A percentile compares a stretch with the other conserved stretches of the same genome.
These are phyloP conservation scores for Daldinia eschscholtzii DNA, from an alignment of 2,329 filamentous ascomycete genomes.

Conservation along the genomic window DNA sequence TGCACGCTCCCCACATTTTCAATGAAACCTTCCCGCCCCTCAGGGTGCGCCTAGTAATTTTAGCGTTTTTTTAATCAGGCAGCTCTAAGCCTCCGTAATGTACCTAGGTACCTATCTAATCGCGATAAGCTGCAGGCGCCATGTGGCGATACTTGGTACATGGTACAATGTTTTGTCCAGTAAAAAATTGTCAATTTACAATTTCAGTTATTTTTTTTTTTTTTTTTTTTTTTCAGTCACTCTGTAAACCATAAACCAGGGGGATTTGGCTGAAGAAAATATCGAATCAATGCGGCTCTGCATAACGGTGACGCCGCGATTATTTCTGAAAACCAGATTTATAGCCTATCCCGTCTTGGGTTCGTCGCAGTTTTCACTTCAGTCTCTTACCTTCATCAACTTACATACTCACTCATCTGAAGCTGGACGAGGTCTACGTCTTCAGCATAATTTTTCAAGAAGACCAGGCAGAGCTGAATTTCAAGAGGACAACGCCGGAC, in stretches of 20 bases:
- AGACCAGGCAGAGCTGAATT: not conserved
- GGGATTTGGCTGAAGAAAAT: not conserved
- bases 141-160: not conserved
- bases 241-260: slow-evolving; percentile 1
- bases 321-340: slow-evolving; percentile 12
- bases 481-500: not conserved
- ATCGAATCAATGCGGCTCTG: slow-evolving; percentile 31
- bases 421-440: slow-evolving; percentile 1
- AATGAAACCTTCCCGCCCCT: too few relatives aligned
- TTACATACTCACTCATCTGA: not conserved
- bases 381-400: slow-evolving; percentile 1
- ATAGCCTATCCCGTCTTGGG: not conserved
- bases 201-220: slow-evolving; percentile 18
- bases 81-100: too few relatives aligned
- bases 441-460: not conserved
- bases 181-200: slow-evolving; percentile 33
- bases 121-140: slow-evolving; percentile 15
- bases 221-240: not conserved
- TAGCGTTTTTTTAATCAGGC: too few relatives aligned
- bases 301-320: slow-evolving; percentile 16
- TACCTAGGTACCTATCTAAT: slow-evolving; percentile 6
- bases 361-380: slow-evolving; percentile 5
- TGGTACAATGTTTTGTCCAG: slow-evolving; percentile 15
- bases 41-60: too few relatives aligned
- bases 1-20: too few relatives aligned